phyloP scores from a whole-genome alignment of 129 eudicot genomes.

The Chrysanthemum lavandulifolium region DNA sequence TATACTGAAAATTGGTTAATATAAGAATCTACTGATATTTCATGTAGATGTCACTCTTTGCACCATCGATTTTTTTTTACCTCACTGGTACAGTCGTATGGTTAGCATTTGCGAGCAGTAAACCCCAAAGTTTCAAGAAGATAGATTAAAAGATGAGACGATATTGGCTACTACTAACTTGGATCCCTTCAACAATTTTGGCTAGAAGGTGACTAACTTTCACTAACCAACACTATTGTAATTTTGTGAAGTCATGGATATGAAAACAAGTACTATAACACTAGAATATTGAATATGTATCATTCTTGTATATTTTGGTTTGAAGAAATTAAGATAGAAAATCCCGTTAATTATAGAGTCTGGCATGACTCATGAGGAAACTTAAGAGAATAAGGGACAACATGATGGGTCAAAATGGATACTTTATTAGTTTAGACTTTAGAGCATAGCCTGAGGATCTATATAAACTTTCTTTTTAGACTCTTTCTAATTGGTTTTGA shows the following conservation, averaged over 20 bases:
- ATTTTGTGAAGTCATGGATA: constrained; percentile 36
- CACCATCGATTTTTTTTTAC: constrained; percentile 96
- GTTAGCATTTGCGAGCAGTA: constrained; percentile 89
- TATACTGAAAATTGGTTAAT: neutral
- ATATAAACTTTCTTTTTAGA: neutral
- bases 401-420: neutral
- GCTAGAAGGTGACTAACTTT: constrained; percentile 40
- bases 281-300: constrained; percentile 29
- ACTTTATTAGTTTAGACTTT: too few species aligned
- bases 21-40: neutral
- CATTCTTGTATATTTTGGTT: constrained; percentile 23
- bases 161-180: constrained; percentile 41
- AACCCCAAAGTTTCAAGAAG: constrained; percentile 79
- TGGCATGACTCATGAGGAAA: neutral
- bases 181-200: constrained; percentile 50
- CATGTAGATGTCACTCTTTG: constrained; percentile 73
- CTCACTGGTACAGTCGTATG: constrained; percentile 90
- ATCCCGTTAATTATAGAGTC: neutral
- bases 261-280: constrained; percentile 15
- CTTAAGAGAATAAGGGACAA: neutral
- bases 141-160: constrained; percentile 40
- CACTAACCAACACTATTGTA: constrained; percentile 44
- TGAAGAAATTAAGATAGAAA: constrained; percentile 19
- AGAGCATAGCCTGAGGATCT: too few species aligned
- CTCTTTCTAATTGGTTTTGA: too few species aligned